A percentile compares a stretch with the other conserved stretches of the same genome.
phyloP scores from a whole-genome alignment of 345 rosid genomes.

The Camelina neglecta region DNA sequence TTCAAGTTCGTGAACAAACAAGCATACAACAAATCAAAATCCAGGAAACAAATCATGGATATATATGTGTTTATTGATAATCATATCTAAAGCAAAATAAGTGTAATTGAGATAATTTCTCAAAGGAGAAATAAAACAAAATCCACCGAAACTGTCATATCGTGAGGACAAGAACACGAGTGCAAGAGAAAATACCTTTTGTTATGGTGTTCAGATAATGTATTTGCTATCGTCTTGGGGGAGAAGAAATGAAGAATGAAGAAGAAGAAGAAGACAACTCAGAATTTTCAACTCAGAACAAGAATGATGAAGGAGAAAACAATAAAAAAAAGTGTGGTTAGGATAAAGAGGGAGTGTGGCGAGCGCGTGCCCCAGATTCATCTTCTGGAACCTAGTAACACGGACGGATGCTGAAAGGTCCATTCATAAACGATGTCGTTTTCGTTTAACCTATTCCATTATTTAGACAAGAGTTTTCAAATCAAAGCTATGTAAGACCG shows the following conservation, averaged over 20 bases:
- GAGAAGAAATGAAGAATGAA: neutral
- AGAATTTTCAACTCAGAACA: conserved; percentile 32
- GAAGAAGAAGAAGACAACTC: conserved; percentile 34
- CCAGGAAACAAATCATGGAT: neutral
- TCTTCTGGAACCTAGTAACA: conserved; percentile 11
- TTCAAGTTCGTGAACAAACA: neutral
- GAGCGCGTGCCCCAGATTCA: conserved; percentile 42
- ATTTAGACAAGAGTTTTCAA: neutral
- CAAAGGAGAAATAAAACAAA: too few relatives aligned
- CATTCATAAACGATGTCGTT: neutral
- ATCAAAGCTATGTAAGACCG: neutral
- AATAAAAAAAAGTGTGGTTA: conserved; percentile 11
- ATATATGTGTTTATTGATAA: too few relatives aligned
- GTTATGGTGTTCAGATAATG: conserved; percentile 7
- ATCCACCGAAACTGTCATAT: neutral
- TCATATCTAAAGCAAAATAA: neutral
- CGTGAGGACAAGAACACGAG: neutral
- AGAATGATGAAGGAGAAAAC: neutral
- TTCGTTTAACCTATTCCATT: neutral
- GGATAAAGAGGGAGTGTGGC: conserved; percentile 45
- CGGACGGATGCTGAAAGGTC: neutral
- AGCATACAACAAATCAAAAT: neutral
- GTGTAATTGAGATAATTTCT: neutral
- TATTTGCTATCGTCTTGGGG: conserved; percentile 9
- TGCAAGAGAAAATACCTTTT: conserved; percentile 4